Evolutionary conservation across 2,329 filamentous ascomycete species (phyloP), one percentile per base, ranked within the genome.

Genomic region (Chlorencoelia australis): DNA sequence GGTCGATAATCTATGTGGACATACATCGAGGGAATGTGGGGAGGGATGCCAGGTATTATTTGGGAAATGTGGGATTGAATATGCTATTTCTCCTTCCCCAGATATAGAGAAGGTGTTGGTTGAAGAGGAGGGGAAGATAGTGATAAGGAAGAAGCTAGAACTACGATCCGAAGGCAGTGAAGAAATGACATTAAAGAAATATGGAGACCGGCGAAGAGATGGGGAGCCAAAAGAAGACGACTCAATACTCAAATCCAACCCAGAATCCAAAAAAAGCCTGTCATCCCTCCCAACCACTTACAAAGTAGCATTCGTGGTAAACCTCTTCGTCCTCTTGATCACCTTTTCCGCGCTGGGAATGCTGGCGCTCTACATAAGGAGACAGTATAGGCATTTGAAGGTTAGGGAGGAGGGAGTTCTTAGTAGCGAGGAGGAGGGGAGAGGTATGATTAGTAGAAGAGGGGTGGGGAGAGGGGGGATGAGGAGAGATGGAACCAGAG

Each of bases 291-390:
- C 36, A 18, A 39, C 36, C 4, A 34, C 36, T 11, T 39, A 31
- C 30, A 39, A 39, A 16, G 36, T 39, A 5, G 36, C 36, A 5
- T 29, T 39, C 24, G 36, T 30, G 4, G 36, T 39, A 3, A 35
- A 39, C 8, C 30, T 31, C n/a, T 39, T 39, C n/a, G 36, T 39
- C 13, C 25, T 39, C 4, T 11, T 34, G 7, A 39, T 39, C 4
- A 39, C 36, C 5, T 30, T 31, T 7, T 34, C 15, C 15, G 35
- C 35, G 24, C 27, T 39, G 3, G 30, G 36, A 16, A 39, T 39
- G 36, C 7, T 39, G 7, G 36, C 35, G 4, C 35, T 30, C 25
- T 34, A 34, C 11, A 8, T 39, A 15, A 16, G 36, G 30, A 35
- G 19, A 4, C 30, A 39, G 35, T 39, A 39, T 5, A 16, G 17